Evolutionary conservation across 2,329 filamentous ascomycete species (phyloP).

Genomic region (Septoria linicola): DNA sequence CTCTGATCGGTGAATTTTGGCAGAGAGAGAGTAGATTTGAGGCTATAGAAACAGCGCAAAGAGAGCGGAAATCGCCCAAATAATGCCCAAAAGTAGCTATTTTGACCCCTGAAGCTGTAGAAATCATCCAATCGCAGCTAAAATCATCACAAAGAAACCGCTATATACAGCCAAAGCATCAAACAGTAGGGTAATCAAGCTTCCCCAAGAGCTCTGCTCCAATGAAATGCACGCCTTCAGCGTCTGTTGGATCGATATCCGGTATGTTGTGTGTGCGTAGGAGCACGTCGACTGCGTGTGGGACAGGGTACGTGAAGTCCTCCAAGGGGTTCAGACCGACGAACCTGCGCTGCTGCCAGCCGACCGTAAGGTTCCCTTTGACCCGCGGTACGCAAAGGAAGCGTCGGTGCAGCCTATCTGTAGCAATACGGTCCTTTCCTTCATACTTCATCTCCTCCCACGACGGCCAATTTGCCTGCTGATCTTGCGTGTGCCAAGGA

Average conservation of each 20-base stretch:
- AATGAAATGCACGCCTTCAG: conserved; percentile 19
- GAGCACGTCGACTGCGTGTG: conserved; percentile 21
- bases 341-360: conserved; percentile 44
- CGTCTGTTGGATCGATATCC: conserved; percentile 25
- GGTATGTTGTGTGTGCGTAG: conserved; percentile 21
- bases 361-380: conserved; percentile 41
- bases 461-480: conserved; percentile 40
- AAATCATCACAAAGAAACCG: too few species aligned
- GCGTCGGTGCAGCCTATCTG: conserved; percentile 44
- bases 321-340: conserved; percentile 44
- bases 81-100: too few species aligned
- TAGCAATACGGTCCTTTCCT: conserved; percentile 48
- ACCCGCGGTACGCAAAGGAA: conserved; percentile 47
- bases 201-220: background rate
- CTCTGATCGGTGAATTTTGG: too few species aligned
- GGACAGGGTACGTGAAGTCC: conserved; percentile 29
- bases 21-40: too few species aligned
- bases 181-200: background rate
- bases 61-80: too few species aligned
- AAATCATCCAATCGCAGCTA: too few species aligned
- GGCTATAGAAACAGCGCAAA: too few species aligned
- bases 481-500: background rate
- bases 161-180: too few species aligned
- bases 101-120: too few species aligned
- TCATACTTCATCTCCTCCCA: conserved; percentile 48